These are phyloP conservation scores for Globisporangium abappressorium DNA, from an alignment of 352 stramenopile species.

Conservation along the genomic window DNA sequence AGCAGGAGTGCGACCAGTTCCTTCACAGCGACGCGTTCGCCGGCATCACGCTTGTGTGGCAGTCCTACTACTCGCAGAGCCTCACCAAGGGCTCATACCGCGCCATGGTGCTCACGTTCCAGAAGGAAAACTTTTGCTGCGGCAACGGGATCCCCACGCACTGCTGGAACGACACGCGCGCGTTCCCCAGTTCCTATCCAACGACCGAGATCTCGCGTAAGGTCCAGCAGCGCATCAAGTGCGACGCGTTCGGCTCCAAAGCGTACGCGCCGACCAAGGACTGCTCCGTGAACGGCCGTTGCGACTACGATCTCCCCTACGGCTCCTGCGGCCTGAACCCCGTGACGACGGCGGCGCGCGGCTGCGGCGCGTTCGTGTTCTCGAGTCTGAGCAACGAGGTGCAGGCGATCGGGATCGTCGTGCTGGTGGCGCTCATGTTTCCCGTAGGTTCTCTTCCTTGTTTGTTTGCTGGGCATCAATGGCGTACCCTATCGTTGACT, in stretches of 20 bases:
- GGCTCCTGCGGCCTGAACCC: slow-evolving; percentile 58
- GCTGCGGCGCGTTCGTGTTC: slow-evolving; percentile 53
- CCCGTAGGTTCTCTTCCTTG: slow-evolving; percentile 29
- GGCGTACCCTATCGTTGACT: not conserved
- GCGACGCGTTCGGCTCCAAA: slow-evolving; percentile 18
- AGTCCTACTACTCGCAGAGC: slow-evolving; percentile 66
- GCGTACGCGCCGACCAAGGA: slow-evolving; percentile 50
- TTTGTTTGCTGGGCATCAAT: not conserved
- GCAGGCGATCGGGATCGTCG: slow-evolving; percentile 36
- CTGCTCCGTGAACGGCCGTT: slow-evolving; percentile 35
- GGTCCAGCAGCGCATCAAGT: slow-evolving; percentile 28
- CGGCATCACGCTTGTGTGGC: slow-evolving; percentile 64
- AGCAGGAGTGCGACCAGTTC: slow-evolving; percentile 47
- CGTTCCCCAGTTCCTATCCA: slow-evolving; percentile 49
- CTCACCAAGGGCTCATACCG: slow-evolving; percentile 37
- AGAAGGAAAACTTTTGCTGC: slow-evolving; percentile 70
- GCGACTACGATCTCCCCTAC: slow-evolving; percentile 63
- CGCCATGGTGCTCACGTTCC: slow-evolving; percentile 52
- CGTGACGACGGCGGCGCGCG: slow-evolving; percentile 41
- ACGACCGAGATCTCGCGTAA: slow-evolving; percentile 25
- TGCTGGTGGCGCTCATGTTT: slow-evolving; percentile 40
- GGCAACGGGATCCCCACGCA: slow-evolving; percentile 54
- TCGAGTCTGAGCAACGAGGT: slow-evolving; percentile 38
- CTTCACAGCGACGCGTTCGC: slow-evolving; percentile 58
- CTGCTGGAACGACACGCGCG: slow-evolving; percentile 39